A percentile compares a stretch with the other conserved stretches of the same genome.
These are phyloP conservation scores for Malus fusca DNA, from an alignment of 306 rosid genomes.

Conservation along the genomic window DNA sequence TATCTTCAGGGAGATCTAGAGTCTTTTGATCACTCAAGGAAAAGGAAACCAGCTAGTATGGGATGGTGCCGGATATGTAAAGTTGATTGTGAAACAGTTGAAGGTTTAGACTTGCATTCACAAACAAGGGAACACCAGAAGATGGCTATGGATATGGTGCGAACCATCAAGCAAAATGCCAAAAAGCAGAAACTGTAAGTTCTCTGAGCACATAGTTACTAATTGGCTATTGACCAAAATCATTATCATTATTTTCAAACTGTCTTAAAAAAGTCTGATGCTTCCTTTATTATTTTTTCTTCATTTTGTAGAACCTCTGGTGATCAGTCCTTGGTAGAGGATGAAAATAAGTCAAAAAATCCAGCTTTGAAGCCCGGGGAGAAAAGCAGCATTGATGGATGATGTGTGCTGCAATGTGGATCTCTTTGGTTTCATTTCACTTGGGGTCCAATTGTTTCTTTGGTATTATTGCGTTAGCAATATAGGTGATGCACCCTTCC, in stretches of 20 bases:
- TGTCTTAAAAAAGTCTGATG: neutral
- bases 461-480: conserved; percentile 49
- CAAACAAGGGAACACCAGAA: conserved; percentile 94
- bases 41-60: conserved; percentile 65
- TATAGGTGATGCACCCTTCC: conserved; percentile 37
- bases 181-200: conserved; percentile 74
- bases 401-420: conserved; percentile 29
- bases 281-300: conserved; percentile 1
- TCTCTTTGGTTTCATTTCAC: conserved; percentile 25
- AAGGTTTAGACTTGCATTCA: conserved; percentile 92
- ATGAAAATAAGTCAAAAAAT: conserved; percentile 45
- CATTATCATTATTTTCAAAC: neutral
- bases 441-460: conserved; percentile 32
- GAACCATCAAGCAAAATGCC: conserved; percentile 81
- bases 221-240: neutral
- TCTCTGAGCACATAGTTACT: neutral
- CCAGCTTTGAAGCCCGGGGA: conserved; percentile 49
- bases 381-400: conserved; percentile 53
- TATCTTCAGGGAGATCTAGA: conserved; percentile 64
- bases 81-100: conserved; percentile 91
- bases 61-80: conserved; percentile 99
- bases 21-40: conserved; percentile 58
- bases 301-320: conserved; percentile 37
- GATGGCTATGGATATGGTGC: conserved; percentile 89
- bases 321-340: conserved; percentile 61